Conservation (phyloP, 805 yeast species). For the Pichia pseudocactophila region DNA sequence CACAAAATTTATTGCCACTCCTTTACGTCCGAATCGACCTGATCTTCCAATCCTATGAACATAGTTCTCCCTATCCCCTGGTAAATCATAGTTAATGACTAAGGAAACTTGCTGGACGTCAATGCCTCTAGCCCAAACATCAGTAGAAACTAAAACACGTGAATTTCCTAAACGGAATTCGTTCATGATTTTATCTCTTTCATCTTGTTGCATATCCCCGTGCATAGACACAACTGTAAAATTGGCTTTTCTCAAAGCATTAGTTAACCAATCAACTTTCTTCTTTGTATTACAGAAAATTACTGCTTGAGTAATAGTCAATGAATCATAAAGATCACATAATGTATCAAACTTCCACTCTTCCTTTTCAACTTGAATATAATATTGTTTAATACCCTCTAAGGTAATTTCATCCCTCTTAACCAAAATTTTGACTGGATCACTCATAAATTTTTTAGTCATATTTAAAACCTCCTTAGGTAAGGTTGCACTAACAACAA, state of each 20-base stretch:
- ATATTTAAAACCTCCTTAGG: conserved; percentile 87
- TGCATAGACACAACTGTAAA: conserved; percentile 94
- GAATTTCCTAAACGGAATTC: conserved; percentile 94
- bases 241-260: conserved; percentile 62
- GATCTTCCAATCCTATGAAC: conserved; percentile 97
- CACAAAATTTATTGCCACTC: conserved; percentile 92
- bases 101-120: conserved; percentile 96
- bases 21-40: conserved; percentile 98
- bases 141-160: conserved; percentile 86
- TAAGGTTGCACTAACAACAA: conserved; percentile 89
- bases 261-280: conserved; percentile 85
- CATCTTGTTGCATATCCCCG: conserved; percentile 91
- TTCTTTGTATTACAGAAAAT: conserved; percentile 94
- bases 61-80: conserved; percentile 84
- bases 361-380: conserved; percentile 84
- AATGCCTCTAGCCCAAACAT: conserved; percentile 95
- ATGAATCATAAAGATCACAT: conserved; percentile 89
- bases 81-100: conserved; percentile 90
- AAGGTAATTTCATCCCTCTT: conserved; percentile 92
- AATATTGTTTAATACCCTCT: conserved; percentile 93
- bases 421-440: conserved; percentile 89
- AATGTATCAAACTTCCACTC: conserved; percentile 91
- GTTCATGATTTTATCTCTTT: conserved; percentile 90
- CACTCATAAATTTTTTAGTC: conserved; percentile 87
- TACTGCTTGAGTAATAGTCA: conserved; percentile 94